Evolutionary conservation across 257 asterid species (phyloP).

Genomic region (Solanum sitiens): DNA sequence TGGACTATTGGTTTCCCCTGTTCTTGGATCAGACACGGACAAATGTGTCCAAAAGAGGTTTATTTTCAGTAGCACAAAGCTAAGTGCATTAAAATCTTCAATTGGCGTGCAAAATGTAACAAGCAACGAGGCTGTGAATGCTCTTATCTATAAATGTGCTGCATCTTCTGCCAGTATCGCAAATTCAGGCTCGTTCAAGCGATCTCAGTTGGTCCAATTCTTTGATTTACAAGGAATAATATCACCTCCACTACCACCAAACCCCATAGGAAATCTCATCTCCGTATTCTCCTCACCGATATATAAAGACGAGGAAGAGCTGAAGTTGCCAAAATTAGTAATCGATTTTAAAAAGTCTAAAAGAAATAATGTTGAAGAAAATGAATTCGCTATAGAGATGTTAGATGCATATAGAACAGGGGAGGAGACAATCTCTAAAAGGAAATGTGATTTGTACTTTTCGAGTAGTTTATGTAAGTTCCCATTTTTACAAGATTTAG

Average conservation of each 20-base stretch:
- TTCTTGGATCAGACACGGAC: too few relatives aligned
- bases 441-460: background rate
- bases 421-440: background rate
- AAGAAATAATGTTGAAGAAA: too few relatives aligned
- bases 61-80: background rate
- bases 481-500: background rate
- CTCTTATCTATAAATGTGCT: background rate
- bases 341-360: background rate
- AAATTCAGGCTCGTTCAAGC: background rate
- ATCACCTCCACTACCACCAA: background rate
- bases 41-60: background rate
- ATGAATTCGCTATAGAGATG: too few relatives aligned
- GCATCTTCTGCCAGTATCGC: background rate
- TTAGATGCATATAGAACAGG: too few relatives aligned
- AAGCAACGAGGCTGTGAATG: background rate
- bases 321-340: background rate
- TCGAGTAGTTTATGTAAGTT: background rate
- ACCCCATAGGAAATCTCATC: background rate
- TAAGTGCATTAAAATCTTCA: background rate
- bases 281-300: background rate
- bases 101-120: background rate
- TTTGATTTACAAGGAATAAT: background rate
- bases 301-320: background rate
- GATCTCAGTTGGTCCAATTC: background rate
- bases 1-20: background rate